Conservation (phyloP, 257 asterid species). For the Solanum stenotomum region DNA sequence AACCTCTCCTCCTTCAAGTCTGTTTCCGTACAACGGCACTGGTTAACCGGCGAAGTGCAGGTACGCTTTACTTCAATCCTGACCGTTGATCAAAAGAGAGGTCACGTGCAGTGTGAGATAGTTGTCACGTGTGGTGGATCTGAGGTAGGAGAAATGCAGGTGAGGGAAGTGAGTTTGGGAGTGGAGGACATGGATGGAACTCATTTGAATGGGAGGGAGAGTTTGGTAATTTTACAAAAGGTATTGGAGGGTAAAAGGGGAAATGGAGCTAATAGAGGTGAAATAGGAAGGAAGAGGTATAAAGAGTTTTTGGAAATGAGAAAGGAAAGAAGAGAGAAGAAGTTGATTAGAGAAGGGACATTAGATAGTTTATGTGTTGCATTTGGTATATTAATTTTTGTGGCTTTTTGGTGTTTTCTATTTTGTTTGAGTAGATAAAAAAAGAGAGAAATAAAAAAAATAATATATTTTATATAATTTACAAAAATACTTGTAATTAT, state of each 20-base stretch:
- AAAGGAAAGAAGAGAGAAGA: slow-evolving; percentile 48
- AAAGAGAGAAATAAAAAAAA: not conserved
- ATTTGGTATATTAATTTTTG: slow-evolving; percentile 44
- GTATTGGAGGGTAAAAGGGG: slow-evolving; percentile 67
- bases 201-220: slow-evolving; percentile 70
- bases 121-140: slow-evolving; percentile 59
- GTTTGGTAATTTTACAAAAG: slow-evolving; percentile 54
- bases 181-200: slow-evolving; percentile 78
- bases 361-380: slow-evolving; percentile 50
- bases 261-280: slow-evolving; percentile 26
- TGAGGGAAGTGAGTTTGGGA: slow-evolving; percentile 69
- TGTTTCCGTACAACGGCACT: slow-evolving; percentile 63
- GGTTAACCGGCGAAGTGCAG: slow-evolving; percentile 82
- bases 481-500: not conserved
- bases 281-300: slow-evolving; percentile 36
- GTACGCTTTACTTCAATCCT: slow-evolving; percentile 47
- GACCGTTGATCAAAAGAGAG: slow-evolving; percentile 4
- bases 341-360: slow-evolving; percentile 46
- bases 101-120: slow-evolving; percentile 46
- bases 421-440: slow-evolving; percentile 1
- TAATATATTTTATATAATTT: not conserved
- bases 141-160: slow-evolving; percentile 65
- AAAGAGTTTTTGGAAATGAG: slow-evolving; percentile 38
- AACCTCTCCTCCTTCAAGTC: slow-evolving; percentile 65
- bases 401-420: slow-evolving; percentile 23